Base-by-base conservation (phyloP, 352 stramenopile species). In the Pythium apleroticum region DNA sequence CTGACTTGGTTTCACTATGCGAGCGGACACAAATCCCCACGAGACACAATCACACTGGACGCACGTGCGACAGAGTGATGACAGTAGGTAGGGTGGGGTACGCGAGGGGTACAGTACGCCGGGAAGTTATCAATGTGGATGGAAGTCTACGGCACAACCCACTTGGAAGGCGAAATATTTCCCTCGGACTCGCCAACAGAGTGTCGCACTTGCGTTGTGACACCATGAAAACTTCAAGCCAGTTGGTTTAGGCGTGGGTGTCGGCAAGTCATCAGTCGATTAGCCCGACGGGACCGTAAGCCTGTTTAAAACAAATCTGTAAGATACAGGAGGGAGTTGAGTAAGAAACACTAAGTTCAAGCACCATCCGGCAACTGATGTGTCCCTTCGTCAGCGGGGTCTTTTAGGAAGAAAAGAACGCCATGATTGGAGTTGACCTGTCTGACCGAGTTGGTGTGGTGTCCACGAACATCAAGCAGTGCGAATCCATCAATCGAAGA, bases 351-450 rank as follows among this genome's bases (percentile, higher is more conserved):
- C 22, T 24, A 53, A 53, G 24, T 53, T 53, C 46, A 53, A 53
- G 46, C 15, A 53, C 46, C 46, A 53, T 53, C 46, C n/a, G n/a
- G n/a, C n/a, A n/a, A 53, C 46, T 53, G n/a, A 31, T 17, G 46
- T 15, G 22, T 53, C 9, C 22, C 46, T 53, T 53, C 46, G 46
- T 8, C 41, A 25, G 8, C 8, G 33, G 12, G 12, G 33, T 41
- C 3, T 41, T 14, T 41, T 9, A 14, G 37, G 37, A 46, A 46
- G 15, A 46, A 46, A 46, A 46, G 37, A 46, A 46, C 37, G 9
- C 37, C 14, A 46, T 46, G 37, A 46, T 46, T 20, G 14, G n/a
- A 50, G 43, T 24, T 6, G 43, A 50, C n/a, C 43, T 28, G 43
- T 22, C 20, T 22, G 43, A 25, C 27, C 27, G n/a, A 50, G 43